phyloP scores from a whole-genome alignment of 73 alveolate species.

The Paramecium sonneborni region DNA sequence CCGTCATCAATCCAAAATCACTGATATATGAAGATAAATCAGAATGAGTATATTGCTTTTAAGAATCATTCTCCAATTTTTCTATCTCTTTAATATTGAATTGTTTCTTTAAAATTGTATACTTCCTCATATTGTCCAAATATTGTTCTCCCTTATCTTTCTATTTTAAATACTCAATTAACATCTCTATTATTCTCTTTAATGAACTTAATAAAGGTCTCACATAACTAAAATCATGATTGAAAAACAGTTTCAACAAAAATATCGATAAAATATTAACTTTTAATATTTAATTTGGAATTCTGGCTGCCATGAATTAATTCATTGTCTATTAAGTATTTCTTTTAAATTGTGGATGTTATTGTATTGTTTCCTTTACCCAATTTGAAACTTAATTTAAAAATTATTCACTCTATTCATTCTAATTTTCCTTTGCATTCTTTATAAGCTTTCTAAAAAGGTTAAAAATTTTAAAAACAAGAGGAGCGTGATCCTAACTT shows the following conservation, averaged over 20 bases:
- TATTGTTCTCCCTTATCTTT: conserved; percentile 29
- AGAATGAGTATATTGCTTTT: not conserved
- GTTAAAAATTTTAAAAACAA: not conserved
- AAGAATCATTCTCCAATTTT: not conserved
- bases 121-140: not conserved
- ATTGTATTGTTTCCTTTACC: not conserved
- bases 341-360: not conserved
- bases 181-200: conserved; percentile 14
- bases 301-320: not conserved
- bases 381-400: not conserved
- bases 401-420: not conserved
- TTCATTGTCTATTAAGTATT: not conserved
- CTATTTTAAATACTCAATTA: not conserved
- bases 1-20: not conserved
- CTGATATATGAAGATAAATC: not conserved
- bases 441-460: not conserved
- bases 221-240: not conserved
- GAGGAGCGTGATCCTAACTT: not conserved
- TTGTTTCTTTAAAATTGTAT: not conserved
- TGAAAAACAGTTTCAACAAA: conserved; percentile 14
- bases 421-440: not conserved
- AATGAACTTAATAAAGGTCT: not conserved
- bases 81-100: conserved; percentile 10
- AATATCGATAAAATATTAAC: not conserved
- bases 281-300: not conserved